Evolutionary conservation across 306 rosid species (phyloP).

Genomic region (Oxytropis ochrocephala): DNA sequence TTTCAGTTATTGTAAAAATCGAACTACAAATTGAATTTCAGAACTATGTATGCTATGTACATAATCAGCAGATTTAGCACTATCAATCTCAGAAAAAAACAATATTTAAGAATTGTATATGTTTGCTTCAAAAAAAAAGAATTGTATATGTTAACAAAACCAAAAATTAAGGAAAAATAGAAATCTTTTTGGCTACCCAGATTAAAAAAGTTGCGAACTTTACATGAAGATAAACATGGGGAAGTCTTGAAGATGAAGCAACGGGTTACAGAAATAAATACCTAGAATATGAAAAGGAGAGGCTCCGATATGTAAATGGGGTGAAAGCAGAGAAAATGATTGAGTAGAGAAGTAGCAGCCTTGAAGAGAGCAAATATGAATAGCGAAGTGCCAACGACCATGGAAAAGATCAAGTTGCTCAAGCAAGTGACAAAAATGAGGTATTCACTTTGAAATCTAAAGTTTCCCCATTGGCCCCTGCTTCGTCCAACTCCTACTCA

Average conservation of each 20-base stretch:
- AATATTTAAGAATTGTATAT: not conserved
- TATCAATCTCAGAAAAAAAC: not conserved
- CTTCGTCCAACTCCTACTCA: too few species aligned
- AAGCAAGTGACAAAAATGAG: not conserved
- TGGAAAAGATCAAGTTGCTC: not conserved
- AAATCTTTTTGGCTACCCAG: too few species aligned
- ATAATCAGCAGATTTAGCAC: slow-evolving; percentile 2
- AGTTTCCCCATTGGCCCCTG: not conserved
- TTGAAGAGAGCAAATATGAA: not conserved
- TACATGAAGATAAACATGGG: too few species aligned
- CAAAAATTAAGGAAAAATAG: not conserved
- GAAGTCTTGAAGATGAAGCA: not conserved
- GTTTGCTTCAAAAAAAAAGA: too few species aligned
- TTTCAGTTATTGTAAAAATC: not conserved
- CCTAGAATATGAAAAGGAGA: not conserved
- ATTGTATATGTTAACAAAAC: not conserved
- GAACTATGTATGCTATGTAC: not conserved
- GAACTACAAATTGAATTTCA: not conserved
- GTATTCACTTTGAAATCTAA: not conserved
- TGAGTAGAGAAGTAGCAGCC: not conserved
- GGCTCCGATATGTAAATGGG: not conserved
- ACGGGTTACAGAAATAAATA: not conserved
- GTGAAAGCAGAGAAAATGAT: not conserved
- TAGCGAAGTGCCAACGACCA: not conserved
- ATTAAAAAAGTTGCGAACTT: too few species aligned